These are phyloP conservation scores for Triangularia setosa DNA, from an alignment of 2,329 filamentous ascomycete species.

Conservation along the genomic window DNA sequence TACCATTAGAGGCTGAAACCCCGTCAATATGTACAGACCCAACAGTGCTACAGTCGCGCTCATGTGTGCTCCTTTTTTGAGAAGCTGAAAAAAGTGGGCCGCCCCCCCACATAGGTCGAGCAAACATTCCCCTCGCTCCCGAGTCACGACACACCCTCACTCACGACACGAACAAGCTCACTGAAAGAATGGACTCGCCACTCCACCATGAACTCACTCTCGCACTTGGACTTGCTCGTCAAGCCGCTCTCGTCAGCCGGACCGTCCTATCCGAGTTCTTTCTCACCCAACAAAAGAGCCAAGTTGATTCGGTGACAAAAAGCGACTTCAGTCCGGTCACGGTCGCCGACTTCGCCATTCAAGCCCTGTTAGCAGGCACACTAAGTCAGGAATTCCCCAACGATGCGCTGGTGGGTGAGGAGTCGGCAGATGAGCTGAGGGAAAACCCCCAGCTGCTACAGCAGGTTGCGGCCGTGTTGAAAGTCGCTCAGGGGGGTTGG, in stretches of 20 bases:
- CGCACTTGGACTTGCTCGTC: background rate
- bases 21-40: too few relatives aligned
- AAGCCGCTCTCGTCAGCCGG: background rate
- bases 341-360: conserved; percentile 56
- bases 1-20: too few relatives aligned
- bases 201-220: background rate
- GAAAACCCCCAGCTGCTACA: conserved; percentile 39
- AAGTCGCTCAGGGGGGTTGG: background rate
- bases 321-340: conserved; percentile 56
- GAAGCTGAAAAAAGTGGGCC: background rate
- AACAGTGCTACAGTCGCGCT: too few relatives aligned
- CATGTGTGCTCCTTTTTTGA: too few relatives aligned
- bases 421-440: conserved; percentile 47
- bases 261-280: background rate
- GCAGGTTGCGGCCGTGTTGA: conserved; percentile 47
- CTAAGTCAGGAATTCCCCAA: conserved; percentile 47
- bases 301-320: conserved; percentile 39
- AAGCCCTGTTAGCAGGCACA: conserved; percentile 49
- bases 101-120: background rate
- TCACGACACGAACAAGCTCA: background rate
- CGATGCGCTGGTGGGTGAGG: conserved; percentile 54
- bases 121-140: background rate
- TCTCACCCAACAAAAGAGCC: background rate
- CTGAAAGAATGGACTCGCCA: background rate
- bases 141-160: background rate